These are phyloP conservation scores for Trichoderma cornu-damae DNA, from an alignment of 2,329 filamentous ascomycete genomes.

Conservation along the genomic window DNA sequence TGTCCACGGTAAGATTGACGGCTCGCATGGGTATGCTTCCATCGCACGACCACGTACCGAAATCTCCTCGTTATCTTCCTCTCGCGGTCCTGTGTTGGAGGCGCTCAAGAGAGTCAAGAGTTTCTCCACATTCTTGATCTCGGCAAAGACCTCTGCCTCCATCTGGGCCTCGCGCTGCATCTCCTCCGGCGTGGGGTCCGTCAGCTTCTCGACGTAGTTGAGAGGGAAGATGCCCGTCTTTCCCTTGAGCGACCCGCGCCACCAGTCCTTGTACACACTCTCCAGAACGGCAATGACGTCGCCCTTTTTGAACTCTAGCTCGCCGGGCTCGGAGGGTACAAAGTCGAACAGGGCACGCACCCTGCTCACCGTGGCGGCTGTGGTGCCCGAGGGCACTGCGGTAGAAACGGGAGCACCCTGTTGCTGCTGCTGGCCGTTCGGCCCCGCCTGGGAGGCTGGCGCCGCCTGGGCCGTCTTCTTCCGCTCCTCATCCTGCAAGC, in stretches of 20 bases:
- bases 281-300: constrained; percentile 96
- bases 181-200: constrained; percentile 91
- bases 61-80: constrained; percentile 96
- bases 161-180: constrained; percentile 93
- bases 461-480: constrained; percentile 45
- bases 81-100: constrained; percentile 69
- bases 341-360: constrained; percentile 95
- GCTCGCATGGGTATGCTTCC: not conserved
- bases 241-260: constrained; percentile 90
- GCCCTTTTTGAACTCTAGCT: constrained; percentile 92
- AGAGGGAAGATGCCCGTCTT: constrained; percentile 97
- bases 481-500: constrained; percentile 77
- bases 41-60: constrained; percentile 50
- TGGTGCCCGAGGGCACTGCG: constrained; percentile 73
- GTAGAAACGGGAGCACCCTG: constrained; percentile 40
- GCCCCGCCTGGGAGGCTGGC: constrained; percentile 30
- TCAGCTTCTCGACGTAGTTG: constrained; percentile 97
- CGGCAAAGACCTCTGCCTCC: constrained; percentile 66
- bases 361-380: constrained; percentile 90
- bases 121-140: constrained; percentile 61
- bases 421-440: constrained; percentile 34
- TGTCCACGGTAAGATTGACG: no score
- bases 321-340: constrained; percentile 84
- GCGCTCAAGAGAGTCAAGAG: constrained; percentile 86
- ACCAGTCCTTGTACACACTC: constrained; percentile 99